Evolutionary conservation across 2,329 filamentous ascomycete genomes (phyloP), one percentile per base, ranked within the genome.

Genomic region (Talaromyces islandicus): DNA sequence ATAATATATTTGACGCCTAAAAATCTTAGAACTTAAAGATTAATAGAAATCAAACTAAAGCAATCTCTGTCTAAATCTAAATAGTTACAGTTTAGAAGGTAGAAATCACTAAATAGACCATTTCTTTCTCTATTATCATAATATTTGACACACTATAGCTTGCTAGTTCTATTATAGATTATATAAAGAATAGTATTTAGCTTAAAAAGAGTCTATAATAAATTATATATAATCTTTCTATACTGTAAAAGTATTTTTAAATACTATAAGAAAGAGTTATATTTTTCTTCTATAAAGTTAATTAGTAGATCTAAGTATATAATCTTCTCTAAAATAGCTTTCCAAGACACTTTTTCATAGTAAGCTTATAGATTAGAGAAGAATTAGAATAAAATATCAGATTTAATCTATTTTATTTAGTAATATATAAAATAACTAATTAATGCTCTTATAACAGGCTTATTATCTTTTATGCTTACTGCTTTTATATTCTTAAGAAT

Each of bases 161-260:
- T 46, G n/a, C 41, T 10, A 7, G 41, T 46, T 2, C 41, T n/a
- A 21, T 27, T 12, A 32, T 54, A 60, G 43, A 58, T 58, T 54
- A 64, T 69, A 59, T 65, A 66, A 5, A 65, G 55, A 21, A 63
- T 32, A 5, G 58, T 61, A 57, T 71, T 70, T 46, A 63, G 63
- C 57, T 71, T 71, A 54, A 72, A 73, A 24, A 73, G 60, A 19
- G 65, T 58, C 65, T 57, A 71, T 0, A 73, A 62, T n/a, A 71
- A 63, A 59, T 72, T 60, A 52, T 70, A 72, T 30, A n/a, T 46
- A n/a, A 46, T 46, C 41, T 46, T n/a, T 46, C 41, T n/a, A 46
- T 46, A n/a, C 12, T 46, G 41, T n/a, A 46, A 21, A 3, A 46
- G 41, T 32, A 11, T 11, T 1, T 32, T 32, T 5, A 32, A 11